A percentile compares a stretch with the other conserved stretches of the same genome.
Conservation (phyloP, 106 monocot species). For the Dendrobium chrysotoxum region DNA sequence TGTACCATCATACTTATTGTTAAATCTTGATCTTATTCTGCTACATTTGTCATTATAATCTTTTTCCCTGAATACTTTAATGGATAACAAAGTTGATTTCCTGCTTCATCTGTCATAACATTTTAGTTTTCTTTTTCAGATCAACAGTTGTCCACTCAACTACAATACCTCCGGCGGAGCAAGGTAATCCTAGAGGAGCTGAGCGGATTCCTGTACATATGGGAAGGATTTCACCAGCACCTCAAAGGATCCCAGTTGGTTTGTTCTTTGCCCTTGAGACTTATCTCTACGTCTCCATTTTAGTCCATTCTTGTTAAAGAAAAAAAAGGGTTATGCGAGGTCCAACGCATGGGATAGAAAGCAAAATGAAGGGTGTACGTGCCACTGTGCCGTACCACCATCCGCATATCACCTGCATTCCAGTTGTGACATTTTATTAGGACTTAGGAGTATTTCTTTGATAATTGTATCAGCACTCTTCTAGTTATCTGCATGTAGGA, state of each 20-base stretch:
- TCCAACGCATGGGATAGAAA: no score
- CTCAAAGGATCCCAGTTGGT: constrained; percentile 36
- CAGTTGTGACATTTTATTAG: no score
- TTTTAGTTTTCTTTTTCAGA: constrained; percentile 15
- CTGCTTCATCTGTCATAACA: neutral
- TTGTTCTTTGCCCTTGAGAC: neutral
- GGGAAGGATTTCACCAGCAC: constrained; percentile 17
- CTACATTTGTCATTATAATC: no score
- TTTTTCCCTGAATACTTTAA: no score
- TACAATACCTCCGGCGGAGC: constrained; percentile 34
- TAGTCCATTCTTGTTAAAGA: neutral
- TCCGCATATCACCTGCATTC: no score
- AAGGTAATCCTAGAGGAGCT: constrained; percentile 14
- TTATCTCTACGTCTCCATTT: neutral
- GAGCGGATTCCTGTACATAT: constrained; percentile 21
- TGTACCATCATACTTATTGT: no score
- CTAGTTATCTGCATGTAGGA: no score
- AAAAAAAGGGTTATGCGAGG: no score
- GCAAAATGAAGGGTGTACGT: no score
- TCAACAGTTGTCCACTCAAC: constrained; percentile 62
- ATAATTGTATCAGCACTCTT: no score
- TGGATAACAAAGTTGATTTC: neutral
- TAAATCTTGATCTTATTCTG: no score
- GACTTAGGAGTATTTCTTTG: neutral
- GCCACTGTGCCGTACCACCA: no score